Base-by-base conservation (phyloP, 495 filamentous ascomycete species). In the Aspergillus kassunensis region DNA sequence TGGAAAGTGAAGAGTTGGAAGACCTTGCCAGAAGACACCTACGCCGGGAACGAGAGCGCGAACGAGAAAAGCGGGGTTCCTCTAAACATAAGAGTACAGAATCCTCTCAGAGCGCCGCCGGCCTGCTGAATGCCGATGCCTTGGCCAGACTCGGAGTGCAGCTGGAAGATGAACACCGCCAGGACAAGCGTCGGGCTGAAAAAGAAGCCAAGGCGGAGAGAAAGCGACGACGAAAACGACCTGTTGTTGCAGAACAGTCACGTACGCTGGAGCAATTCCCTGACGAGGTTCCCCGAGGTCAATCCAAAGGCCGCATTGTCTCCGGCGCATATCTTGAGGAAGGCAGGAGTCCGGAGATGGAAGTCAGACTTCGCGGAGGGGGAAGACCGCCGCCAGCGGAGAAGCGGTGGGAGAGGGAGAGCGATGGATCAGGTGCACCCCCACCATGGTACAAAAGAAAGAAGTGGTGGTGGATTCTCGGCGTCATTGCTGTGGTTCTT, bases 281-380 rank as follows among this genome's bases (percentile, higher is more conserved):
- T 1, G 56, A 65, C 19, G 58, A 61, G 6, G 54, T 58, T 16
- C 61, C 70, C 18, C 65, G 74, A 33, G 67, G 70, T 29, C 71
- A 73, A 49, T 74, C 75, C 45, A 77, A 76, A 41, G 71, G 81
- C 27, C 69, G 84, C 52, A 72, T 87, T 18, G 82, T 87, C 6
- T 89, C 86, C 42, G 87, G 87, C 13, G 78, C 84, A 0, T 68
- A 84, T 46, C 56, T 86, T 53, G 87, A 90, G 59, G 85, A 89
- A 64, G 87, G 86, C 1, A 56, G 63, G 24, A 64, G 61, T 33
- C 58, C 67, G 12, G 68, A 69, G 16, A 64, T 68, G 59, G 65
- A 65, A 19, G 59, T 76, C 13, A 64, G 73, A 29, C 64, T 61
- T 18, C 70, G 73, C 33, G 68, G 67, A 18, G 70, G 69, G 46